phyloP scores from a whole-genome alignment of 2,329 filamentous ascomycete species.

The Xylariaceae sp. region DNA sequence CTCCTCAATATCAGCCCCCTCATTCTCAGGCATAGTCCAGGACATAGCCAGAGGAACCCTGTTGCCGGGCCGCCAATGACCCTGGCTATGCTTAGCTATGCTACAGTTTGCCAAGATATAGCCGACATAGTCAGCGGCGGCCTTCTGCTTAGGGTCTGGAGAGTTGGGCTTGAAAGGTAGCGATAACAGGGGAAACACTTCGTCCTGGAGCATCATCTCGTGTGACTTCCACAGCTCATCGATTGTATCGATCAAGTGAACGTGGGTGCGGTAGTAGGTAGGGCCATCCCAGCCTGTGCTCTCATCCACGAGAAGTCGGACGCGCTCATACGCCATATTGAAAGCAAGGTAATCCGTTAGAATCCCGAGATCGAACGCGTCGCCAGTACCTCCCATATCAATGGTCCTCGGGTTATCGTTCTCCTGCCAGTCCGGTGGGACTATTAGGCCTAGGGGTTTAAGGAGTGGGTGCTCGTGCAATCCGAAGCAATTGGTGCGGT shows the following conservation, averaged over 20 bases:
- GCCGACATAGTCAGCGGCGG: conserved; percentile 2
- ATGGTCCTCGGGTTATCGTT: background rate
- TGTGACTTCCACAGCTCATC: conserved; percentile 6
- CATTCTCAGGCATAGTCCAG: conserved; percentile 6
- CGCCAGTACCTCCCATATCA: background rate
- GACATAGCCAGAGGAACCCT: conserved; percentile 2
- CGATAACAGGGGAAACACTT: conserved; percentile 2
- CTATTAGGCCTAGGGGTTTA: background rate
- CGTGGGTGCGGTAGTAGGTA: background rate
- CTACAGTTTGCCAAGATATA: conserved; percentile 2
- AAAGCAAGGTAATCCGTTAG: background rate
- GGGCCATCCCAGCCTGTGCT: background rate
- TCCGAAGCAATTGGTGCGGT: conserved; percentile 4
- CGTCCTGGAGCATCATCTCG: conserved; percentile 6
- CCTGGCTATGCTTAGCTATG: conserved; percentile 2
- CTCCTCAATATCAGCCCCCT: conserved; percentile 3
- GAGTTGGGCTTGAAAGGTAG: conserved; percentile 1
- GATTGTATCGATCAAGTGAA: background rate
- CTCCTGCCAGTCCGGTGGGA: background rate
- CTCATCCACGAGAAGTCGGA: background rate
- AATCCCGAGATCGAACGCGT: background rate
- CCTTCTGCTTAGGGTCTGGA: background rate
- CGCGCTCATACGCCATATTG: background rate
- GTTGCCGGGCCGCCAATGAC: conserved; percentile 1
- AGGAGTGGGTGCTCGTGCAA: conserved; percentile 5